Conservation (phyloP, 2,329 filamentous ascomycete genomes). For the Aplosporella prunicola region DNA sequence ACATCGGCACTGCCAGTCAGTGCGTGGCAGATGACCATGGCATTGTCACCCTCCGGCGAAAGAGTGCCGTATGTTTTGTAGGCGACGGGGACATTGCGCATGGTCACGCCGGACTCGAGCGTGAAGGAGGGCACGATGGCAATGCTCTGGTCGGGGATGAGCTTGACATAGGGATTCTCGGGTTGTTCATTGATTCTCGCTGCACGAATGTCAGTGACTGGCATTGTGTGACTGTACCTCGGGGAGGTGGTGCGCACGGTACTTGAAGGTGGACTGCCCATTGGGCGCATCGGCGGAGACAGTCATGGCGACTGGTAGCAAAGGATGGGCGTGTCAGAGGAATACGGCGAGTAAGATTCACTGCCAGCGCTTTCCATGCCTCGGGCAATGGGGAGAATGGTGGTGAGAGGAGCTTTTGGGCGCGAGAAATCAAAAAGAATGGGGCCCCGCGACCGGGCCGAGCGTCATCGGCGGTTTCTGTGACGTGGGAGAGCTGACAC, state of each 20-base stretch:
- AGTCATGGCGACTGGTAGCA: conserved; percentile 12
- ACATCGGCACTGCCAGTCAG: conserved; percentile 80
- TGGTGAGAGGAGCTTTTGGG: conserved; percentile 4
- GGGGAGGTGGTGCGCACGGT: conserved; percentile 6
- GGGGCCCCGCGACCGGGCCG: no score
- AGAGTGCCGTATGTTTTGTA: conserved; percentile 55
- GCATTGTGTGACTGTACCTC: neutral
- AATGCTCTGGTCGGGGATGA: conserved; percentile 84
- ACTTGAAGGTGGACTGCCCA: conserved; percentile 5
- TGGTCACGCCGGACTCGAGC: conserved; percentile 79
- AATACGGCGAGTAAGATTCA: conserved; percentile 10
- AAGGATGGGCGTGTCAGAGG: conserved; percentile 9
- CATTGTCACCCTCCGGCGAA: conserved; percentile 49
- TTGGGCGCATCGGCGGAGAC: neutral
- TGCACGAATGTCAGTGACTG: conserved; percentile 1
- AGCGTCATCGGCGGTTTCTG: no score
- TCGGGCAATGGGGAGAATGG: conserved; percentile 2
- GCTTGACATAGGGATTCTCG: conserved; percentile 79
- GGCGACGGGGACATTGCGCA: conserved; percentile 63
- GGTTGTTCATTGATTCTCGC: conserved; percentile 44
- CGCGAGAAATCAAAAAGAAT: no score
- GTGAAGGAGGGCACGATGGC: conserved; percentile 81
- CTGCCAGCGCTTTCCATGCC: conserved; percentile 8
- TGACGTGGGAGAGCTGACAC: no score
- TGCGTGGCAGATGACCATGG: conserved; percentile 67